These are phyloP conservation scores for Leishmania tarentolae DNA, from an alignment of 208 protist genomes.

Conservation along the genomic window DNA sequence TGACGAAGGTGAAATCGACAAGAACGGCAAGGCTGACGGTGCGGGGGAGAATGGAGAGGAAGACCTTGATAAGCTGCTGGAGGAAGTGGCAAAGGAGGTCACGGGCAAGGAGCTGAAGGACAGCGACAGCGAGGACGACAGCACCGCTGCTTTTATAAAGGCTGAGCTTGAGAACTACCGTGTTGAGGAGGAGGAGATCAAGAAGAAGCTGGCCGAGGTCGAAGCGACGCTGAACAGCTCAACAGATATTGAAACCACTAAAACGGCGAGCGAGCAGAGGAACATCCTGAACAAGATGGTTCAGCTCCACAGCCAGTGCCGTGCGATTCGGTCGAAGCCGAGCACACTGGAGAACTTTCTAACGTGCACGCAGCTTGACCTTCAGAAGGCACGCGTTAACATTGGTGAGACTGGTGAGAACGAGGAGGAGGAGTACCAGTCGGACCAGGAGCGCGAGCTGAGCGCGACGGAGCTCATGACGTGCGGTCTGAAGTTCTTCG, in stretches of 20 bases:
- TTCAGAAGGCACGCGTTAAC: slow-evolving; percentile 82
- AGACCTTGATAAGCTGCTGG: slow-evolving; percentile 76
- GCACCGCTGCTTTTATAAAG: slow-evolving; percentile 51
- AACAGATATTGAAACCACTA: slow-evolving; percentile 38
- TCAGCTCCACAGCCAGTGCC: slow-evolving; percentile 65
- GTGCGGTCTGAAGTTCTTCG: slow-evolving; percentile 61
- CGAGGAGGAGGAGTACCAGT: slow-evolving; percentile 75
- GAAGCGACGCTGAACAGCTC: slow-evolving; percentile 24
- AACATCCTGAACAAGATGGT: slow-evolving; percentile 75
- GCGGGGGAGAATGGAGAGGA: slow-evolving; percentile 42
- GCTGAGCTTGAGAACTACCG: slow-evolving; percentile 81
- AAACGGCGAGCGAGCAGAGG: slow-evolving; percentile 53
- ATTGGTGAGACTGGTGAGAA: slow-evolving; percentile 63
- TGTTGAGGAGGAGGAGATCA: slow-evolving; percentile 70
- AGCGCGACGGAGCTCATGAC: slow-evolving; percentile 75
- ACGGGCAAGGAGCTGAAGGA: slow-evolving; percentile 22
- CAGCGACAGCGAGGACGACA: slow-evolving; percentile 35
- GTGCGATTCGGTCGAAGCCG: slow-evolving; percentile 62
- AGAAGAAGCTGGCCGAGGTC: slow-evolving; percentile 62
- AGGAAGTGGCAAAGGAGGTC: slow-evolving; percentile 79
- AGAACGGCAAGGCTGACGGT: slow-evolving; percentile 2
- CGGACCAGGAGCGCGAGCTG: slow-evolving; percentile 72
- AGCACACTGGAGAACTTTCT: slow-evolving; percentile 74
- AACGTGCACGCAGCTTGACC: slow-evolving; percentile 62
- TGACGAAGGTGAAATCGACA: slow-evolving; percentile 31